Percentiles rank a stretch among this genome's conserved stretches.
phyloP scores from a whole-genome alignment of 2,329 filamentous ascomycete genomes.

The Monosporascus ibericus region DNA sequence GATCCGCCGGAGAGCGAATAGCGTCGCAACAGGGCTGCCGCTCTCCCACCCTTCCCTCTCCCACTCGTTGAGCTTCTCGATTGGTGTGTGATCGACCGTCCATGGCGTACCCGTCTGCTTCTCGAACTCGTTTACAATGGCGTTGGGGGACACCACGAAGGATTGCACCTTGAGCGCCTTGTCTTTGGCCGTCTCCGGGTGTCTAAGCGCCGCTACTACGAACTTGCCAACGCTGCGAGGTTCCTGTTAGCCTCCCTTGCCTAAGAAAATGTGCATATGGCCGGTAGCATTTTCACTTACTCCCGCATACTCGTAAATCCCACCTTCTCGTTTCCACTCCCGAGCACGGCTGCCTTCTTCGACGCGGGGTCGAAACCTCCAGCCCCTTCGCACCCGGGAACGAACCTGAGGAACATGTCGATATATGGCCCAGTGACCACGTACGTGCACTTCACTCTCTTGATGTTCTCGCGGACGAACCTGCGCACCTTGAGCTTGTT shows the following conservation, averaged over 20 bases:
- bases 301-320: conserved; percentile 68
- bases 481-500: conserved; percentile 55
- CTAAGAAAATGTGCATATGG: background rate
- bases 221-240: conserved; percentile 55
- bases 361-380: conserved; percentile 54
- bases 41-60: conserved; percentile 56
- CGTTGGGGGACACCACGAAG: conserved; percentile 58
- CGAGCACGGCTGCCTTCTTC: conserved; percentile 56
- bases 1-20: conserved; percentile 59
- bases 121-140: conserved; percentile 62
- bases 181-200: conserved; percentile 47
- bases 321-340: conserved; percentile 54
- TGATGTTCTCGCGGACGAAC: conserved; percentile 39
- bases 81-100: conserved; percentile 45
- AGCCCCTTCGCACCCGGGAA: conserved; percentile 30
- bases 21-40: conserved; percentile 44
- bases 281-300: conserved; percentile 35
- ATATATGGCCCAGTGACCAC: conserved; percentile 57
- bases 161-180: conserved; percentile 63
- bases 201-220: conserved; percentile 54
- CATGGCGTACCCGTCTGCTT: conserved; percentile 56
- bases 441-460: conserved; percentile 49
- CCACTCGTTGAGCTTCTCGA: conserved; percentile 45
- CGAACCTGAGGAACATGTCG: conserved; percentile 44
- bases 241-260: conserved; percentile 2